Base-by-base conservation (phyloP, 2,329 filamentous ascomycete species). In the Incumbomyces delicatus region DNA sequence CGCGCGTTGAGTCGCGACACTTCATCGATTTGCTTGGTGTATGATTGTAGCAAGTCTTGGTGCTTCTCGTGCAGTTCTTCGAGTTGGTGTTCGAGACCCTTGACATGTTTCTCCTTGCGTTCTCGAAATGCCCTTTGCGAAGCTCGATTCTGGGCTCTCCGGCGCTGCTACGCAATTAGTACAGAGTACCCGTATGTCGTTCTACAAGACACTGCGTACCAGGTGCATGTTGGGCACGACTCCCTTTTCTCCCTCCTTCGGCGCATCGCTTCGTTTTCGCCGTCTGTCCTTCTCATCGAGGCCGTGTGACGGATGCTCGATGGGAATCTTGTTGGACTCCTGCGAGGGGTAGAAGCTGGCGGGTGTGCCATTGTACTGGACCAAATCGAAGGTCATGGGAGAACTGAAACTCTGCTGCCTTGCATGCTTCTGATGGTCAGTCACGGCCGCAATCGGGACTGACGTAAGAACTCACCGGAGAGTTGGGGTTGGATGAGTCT, bases 61-160 rank as follows among this genome's bases (percentile, higher is more conserved):
- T 63, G 58, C 41, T 61, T 57, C 42, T 59, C 54, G 30, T 61
- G 57, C 11, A 87, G 66, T 60, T 85, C 80, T 37, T 81, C 74
- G 2, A 87, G 80, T 65, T 87, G 86, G 49, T 74, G 83, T 67
- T 95, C 88, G 2, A 94, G 75, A 55, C 89, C 84, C 63, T 87
- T 87, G 40, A 94, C 65, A 59, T 94, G 89, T 69, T 85, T 92
- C 66, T 95, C 89, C 68, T 95, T 95, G 52, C 89, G 84, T 65
- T 95, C 89, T 45, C 89, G 80, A 74, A 95, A 95, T 5, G 89
- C 89, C 48, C 89, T 79, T 67, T 95, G 89, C 4, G 89, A 89
- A 7, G 89, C 89, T 56, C 89, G 78, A 58, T 95, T 95, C 62
- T 95, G 89, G 11, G 92, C 92, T 70, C 96, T 96, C 34, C 88